These are phyloP conservation scores for Kurtzmaniella quercitrusa DNA, from an alignment of 1,139 yeast species.

Conservation along the genomic window DNA sequence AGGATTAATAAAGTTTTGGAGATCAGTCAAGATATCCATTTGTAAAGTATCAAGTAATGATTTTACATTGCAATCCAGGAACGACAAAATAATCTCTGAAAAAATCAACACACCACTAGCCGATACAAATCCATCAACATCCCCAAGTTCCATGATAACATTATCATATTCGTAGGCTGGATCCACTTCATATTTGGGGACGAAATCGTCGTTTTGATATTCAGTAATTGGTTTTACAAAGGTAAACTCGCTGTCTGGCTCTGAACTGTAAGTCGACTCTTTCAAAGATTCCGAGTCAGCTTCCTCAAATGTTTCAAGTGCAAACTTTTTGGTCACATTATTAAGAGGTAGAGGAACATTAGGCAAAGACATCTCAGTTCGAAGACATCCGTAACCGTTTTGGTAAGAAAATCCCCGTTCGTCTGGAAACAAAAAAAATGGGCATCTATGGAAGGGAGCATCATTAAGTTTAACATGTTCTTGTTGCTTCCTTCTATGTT, in stretches of 20 bases:
- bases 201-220: constrained; percentile 41
- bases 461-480: constrained; percentile 67
- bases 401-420: constrained; percentile 43
- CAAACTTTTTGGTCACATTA: constrained; percentile 5
- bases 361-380: constrained; percentile 64
- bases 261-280: constrained; percentile 1
- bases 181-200: constrained; percentile 40
- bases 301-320: constrained; percentile 2
- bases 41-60: constrained; percentile 64
- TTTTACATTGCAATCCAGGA: constrained; percentile 36
- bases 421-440: constrained; percentile 59
- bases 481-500: constrained; percentile 52
- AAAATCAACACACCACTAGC: constrained; percentile 31
- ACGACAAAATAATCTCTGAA: constrained; percentile 27
- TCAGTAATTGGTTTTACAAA: constrained; percentile 27
- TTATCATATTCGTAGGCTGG: constrained; percentile 51
- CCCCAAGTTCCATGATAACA: constrained; percentile 50
- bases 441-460: constrained; percentile 75
- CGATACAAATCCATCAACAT: constrained; percentile 30
- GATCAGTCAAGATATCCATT: constrained; percentile 46
- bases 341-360: constrained; percentile 60
- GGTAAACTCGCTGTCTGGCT: background rate
- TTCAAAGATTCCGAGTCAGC: constrained; percentile 2
- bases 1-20: constrained; percentile 34
- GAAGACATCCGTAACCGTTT: constrained; percentile 46